These are phyloP conservation scores for Auricularia sp. DNA, from an alignment of 768 basidiomycete genomes.

Conservation along the genomic window DNA sequence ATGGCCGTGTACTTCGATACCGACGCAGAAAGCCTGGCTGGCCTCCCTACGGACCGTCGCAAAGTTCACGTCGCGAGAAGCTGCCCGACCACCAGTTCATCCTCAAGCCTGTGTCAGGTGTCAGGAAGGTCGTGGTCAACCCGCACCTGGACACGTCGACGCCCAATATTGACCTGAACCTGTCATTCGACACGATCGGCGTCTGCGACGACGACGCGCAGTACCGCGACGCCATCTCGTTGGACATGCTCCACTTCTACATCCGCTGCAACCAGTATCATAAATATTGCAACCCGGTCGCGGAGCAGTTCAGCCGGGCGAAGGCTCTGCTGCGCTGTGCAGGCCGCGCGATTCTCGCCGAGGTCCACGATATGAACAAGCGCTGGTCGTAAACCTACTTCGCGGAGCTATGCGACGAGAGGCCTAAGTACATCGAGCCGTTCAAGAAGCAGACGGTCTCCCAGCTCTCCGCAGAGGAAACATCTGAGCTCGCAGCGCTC, in stretches of 20 bases:
- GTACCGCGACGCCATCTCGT: conserved; percentile 85
- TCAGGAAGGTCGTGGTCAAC: conserved; percentile 86
- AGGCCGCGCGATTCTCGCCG: conserved; percentile 63
- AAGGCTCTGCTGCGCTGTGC: conserved; percentile 72
- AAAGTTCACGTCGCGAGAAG: conserved; percentile 49
- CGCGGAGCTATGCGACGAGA: conserved; percentile 76
- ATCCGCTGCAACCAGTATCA: conserved; percentile 79
- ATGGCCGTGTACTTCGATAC: conserved; percentile 94
- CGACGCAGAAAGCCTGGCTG: conserved; percentile 72
- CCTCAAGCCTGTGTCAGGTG: conserved; percentile 91
- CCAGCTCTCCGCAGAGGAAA: conserved; percentile 40
- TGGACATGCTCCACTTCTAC: conserved; percentile 97
- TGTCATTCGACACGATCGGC: conserved; percentile 88
- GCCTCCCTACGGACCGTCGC: conserved; percentile 47
- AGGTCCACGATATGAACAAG: conserved; percentile 69
- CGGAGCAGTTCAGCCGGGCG: conserved; percentile 47
- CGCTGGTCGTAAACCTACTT: conserved; percentile 94
- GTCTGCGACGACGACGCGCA: conserved; percentile 87
- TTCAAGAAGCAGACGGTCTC: conserved; percentile 68
- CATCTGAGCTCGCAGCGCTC: conserved; percentile 40
- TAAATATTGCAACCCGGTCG: conserved; percentile 62
- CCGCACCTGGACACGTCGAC: conserved; percentile 61
- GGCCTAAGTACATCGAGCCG: conserved; percentile 72
- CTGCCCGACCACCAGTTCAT: conserved; percentile 76
- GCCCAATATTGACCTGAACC: conserved; percentile 78